Base-by-base conservation (phyloP, 2,329 filamentous ascomycete species). In the Penicillium freii region DNA sequence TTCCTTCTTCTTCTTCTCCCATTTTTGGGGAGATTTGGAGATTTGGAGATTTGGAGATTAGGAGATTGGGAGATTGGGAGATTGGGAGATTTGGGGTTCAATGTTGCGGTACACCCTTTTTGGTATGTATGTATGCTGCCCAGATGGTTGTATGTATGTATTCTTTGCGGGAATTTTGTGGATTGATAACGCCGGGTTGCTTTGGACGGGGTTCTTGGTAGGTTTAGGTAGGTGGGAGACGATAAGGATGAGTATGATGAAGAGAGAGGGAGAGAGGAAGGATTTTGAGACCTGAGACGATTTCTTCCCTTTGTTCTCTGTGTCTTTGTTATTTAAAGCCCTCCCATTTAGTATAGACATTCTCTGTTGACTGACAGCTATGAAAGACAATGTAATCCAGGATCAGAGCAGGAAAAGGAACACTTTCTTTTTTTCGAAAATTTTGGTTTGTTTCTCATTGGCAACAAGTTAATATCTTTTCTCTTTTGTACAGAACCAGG, bases 401-500 rank as follows among this genome's bases (percentile, higher is more conserved):
- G 40, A 25, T 23, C 34, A 40, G 8, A 34, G 44, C n/a, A 36
- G n/a, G 2, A 10, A 23, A 52, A 55, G 27, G 23, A 23, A 39
- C 15, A 38, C 17, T 21, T 46, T n/a, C n/a, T n/a, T 64, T 61
- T 64, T 64, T 61, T 64, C 57, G 34, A 56, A 57, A 55, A 56
- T 62, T 63, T 58, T 63, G 61, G 54, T 61, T 55, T 56, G 38
- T 62, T 64, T 59, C 54, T 66, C 63, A 60, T 62, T 66, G 57
- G 56, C 54, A 60, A 52, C 59, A 54, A 44, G 36, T 59, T 66
- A 62, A 49, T 61, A 48, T 59, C 54, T 65, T 65, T 62, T 51
- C 45, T 55, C 53, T 55, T 63, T 66, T 65, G 53, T 66, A 66
- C 64, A 66, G 54, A 63, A 63, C 61, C 62, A 56, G 33, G 44